Conservation (phyloP, 2,329 filamentous ascomycete species). For the Grosmannia serpens region DNA sequence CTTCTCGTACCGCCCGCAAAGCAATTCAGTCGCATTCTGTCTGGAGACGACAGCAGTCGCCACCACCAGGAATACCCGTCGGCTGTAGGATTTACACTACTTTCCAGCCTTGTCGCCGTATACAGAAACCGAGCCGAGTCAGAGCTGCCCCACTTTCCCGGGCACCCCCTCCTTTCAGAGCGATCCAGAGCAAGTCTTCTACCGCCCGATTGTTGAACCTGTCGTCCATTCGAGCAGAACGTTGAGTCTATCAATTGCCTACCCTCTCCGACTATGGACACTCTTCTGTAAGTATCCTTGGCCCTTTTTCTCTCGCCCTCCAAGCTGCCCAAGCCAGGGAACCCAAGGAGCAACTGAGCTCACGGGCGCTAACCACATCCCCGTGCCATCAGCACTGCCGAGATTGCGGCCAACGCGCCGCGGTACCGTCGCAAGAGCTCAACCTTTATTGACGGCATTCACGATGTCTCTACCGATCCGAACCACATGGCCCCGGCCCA, state of each 20-base stretch:
- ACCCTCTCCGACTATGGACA: slow-evolving; percentile 1
- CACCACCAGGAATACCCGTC: not conserved
- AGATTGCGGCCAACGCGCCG: slow-evolving; percentile 82
- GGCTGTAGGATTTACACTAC: not conserved
- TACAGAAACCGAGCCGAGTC: not conserved
- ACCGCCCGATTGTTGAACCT: not conserved
- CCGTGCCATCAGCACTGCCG: slow-evolving; percentile 56
- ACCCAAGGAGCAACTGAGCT: not conserved
- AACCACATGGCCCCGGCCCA: slow-evolving; percentile 79
- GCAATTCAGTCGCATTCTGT: not conserved
- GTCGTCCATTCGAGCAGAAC: not conserved
- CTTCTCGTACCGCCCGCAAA: not conserved
- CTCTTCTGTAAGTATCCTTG: slow-evolving; percentile 6
- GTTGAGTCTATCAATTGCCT: not conserved
- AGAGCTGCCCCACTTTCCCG: not conserved
- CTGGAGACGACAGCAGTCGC: not conserved
- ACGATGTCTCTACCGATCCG: slow-evolving; percentile 73
- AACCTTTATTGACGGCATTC: slow-evolving; percentile 93
- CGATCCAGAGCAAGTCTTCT: not conserved
- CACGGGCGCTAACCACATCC: slow-evolving; percentile 18
- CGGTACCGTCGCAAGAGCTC: slow-evolving; percentile 87
- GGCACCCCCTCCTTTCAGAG: slow-evolving; percentile 1
- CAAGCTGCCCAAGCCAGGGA: not conserved
- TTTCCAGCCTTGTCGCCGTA: not conserved
- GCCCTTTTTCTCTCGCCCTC: not conserved